phyloP scores from a whole-genome alignment of 495 filamentous ascomycete genomes.

The Massariosphaeria phaeospora region DNA sequence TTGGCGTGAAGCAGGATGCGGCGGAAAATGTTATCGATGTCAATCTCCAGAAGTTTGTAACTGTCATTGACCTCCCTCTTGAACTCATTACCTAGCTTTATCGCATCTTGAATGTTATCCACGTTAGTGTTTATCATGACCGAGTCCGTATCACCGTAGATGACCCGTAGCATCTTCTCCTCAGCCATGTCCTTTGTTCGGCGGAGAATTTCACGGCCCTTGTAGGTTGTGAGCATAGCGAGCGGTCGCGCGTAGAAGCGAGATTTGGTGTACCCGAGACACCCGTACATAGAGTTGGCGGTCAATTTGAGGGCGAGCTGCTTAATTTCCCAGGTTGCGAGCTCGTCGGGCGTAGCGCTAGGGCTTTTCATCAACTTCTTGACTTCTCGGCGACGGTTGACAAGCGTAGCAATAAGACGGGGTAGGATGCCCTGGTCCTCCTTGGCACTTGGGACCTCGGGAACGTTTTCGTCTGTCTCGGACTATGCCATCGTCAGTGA shows the following conservation, averaged over 20 bases:
- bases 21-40: conserved; percentile 96
- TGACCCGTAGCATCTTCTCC: conserved; percentile 78
- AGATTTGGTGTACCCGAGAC: conserved; percentile 90
- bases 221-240: conserved; percentile 92
- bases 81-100: conserved; percentile 81
- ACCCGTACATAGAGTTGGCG: conserved; percentile 99
- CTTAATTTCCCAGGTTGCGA: conserved; percentile 96
- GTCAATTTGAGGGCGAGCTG: conserved; percentile 95
- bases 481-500: conserved; percentile 45
- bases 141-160: conserved; percentile 98
- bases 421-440: conserved; percentile 79
- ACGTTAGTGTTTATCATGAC: conserved; percentile 99
- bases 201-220: conserved; percentile 93
- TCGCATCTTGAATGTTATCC: conserved; percentile 82
- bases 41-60: conserved; percentile 88
- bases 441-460: conserved; percentile 56
- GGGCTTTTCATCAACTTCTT: conserved; percentile 97
- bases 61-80: conserved; percentile 79
- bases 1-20: conserved; percentile 91
- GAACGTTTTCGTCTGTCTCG: conserved; percentile 75
- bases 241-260: conserved; percentile 94
- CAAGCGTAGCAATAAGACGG: conserved; percentile 81
- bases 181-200: conserved; percentile 94
- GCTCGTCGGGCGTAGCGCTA: conserved; percentile 74
- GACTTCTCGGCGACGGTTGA: conserved; percentile 79